Percentiles rank a stretch among this genome's conserved stretches.
phyloP scores from a whole-genome alignment of 306 rosid species.

The Fragaria nilgerrensis region DNA sequence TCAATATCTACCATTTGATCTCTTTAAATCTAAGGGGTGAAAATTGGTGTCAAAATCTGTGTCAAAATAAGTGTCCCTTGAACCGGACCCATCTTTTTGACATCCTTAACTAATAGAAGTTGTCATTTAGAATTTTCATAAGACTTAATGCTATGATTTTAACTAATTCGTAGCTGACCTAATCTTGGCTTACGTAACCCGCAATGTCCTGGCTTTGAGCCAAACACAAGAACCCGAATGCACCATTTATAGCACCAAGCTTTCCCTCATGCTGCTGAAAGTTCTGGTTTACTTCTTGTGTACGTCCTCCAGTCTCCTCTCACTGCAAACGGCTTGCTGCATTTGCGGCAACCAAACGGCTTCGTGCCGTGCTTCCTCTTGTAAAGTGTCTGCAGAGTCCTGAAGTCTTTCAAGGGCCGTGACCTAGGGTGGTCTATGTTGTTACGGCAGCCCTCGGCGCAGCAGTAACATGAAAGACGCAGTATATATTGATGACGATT shows the following conservation, averaged over 20 bases:
- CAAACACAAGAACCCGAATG: too few relatives aligned
- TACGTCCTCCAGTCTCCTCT: slow-evolving; percentile 87
- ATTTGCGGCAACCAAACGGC: slow-evolving; percentile 80
- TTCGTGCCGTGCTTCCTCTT: slow-evolving; percentile 89
- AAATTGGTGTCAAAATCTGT: too few relatives aligned
- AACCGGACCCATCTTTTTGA: not conserved
- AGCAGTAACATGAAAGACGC: slow-evolving; percentile 86
- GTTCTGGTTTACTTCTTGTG: slow-evolving; percentile 55
- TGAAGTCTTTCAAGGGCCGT: slow-evolving; percentile 77
- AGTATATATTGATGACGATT: slow-evolving; percentile 51
- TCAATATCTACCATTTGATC: too few relatives aligned
- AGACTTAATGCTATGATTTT: not conserved
- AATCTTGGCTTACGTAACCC: not conserved
- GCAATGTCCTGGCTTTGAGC: too few relatives aligned
- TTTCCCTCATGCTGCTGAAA: too few relatives aligned
- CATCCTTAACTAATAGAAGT: not conserved
- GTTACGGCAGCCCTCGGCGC: slow-evolving; percentile 90
- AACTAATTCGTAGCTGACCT: not conserved
- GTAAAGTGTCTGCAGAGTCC: slow-evolving; percentile 91
- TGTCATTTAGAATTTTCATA: not conserved
- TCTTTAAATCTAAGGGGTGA: too few relatives aligned
- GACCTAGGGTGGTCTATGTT: slow-evolving; percentile 80
- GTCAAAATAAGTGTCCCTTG: too few relatives aligned
- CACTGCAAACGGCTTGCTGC: slow-evolving; percentile 79
- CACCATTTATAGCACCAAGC: too few relatives aligned